Evolutionary conservation across 2,329 filamentous ascomycete genomes (phyloP).

Genomic region (Fusarium albosuccineum): DNA sequence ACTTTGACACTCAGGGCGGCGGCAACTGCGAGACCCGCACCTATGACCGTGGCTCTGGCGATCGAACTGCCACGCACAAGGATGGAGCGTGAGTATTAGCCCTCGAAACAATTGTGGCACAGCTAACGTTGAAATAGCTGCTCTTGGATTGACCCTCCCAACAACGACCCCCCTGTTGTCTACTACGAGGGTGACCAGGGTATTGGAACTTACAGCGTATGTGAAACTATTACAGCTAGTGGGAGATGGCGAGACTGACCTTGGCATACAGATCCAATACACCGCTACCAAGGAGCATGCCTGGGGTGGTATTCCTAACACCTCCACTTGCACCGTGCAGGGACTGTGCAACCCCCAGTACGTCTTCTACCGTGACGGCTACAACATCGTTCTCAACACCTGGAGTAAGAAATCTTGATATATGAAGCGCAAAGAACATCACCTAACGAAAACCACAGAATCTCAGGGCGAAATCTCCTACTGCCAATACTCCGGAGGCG

Average conservation of each 20-base stretch:
- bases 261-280: slow-evolving; percentile 8
- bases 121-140: slow-evolving; percentile 2
- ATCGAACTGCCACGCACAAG: slow-evolving; percentile 4
- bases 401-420: background rate
- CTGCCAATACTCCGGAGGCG: slow-evolving; percentile 9
- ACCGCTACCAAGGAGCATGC: slow-evolving; percentile 16
- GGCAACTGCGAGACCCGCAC: slow-evolving; percentile 17
- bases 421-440: too few species aligned
- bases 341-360: slow-evolving; percentile 17
- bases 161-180: slow-evolving; percentile 9
- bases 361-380: slow-evolving; percentile 13
- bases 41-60: slow-evolving; percentile 5
- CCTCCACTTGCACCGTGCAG: slow-evolving; percentile 1
- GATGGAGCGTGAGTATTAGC: background rate
- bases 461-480: background rate
- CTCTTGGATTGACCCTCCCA: slow-evolving; percentile 10
- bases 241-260: background rate
- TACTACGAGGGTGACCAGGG: slow-evolving; percentile 14
- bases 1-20: slow-evolving; percentile 14
- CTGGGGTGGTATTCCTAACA: background rate
- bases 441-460: background rate
- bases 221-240: background rate
- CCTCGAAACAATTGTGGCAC: background rate
- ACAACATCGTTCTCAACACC: slow-evolving; percentile 12
- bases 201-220: slow-evolving; percentile 14